Evolutionary conservation across 2,329 filamentous ascomycete genomes (phyloP).

Genomic region (Colletotrichum sidae): DNA sequence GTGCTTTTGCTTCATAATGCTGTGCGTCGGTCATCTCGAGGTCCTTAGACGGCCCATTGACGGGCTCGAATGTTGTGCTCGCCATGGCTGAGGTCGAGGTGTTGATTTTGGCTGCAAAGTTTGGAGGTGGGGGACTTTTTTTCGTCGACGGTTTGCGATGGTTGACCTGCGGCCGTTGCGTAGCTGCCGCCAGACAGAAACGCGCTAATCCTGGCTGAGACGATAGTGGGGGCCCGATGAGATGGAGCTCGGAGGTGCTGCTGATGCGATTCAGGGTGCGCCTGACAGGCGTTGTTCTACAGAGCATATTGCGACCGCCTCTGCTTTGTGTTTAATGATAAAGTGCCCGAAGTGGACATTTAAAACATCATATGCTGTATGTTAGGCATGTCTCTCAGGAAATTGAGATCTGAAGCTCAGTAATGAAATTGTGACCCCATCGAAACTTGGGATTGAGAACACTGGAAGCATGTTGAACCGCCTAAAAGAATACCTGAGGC

Average conservation of each 20-base stretch:
- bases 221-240: neutral
- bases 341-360: too few species aligned
- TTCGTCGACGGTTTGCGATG: constrained; percentile 29
- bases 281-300: neutral
- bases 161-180: constrained; percentile 18
- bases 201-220: constrained; percentile 17
- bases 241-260: too few species aligned
- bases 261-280: too few species aligned
- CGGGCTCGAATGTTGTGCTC: constrained; percentile 11
- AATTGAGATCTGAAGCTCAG: too few species aligned
- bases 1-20: neutral
- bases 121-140: constrained; percentile 37
- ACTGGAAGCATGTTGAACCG: too few species aligned
- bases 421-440: too few species aligned
- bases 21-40: constrained; percentile 14
- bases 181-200: constrained; percentile 5
- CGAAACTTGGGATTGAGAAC: too few species aligned
- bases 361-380: too few species aligned
- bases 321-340: too few species aligned
- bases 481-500: too few species aligned
- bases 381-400: too few species aligned
- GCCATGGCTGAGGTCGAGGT: constrained; percentile 21
- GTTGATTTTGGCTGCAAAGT: constrained; percentile 11
- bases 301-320: neutral
- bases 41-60: constrained; percentile 6